phyloP scores from a whole-genome alignment of 164 flowering plant species.

The Berberis thunbergii region DNA sequence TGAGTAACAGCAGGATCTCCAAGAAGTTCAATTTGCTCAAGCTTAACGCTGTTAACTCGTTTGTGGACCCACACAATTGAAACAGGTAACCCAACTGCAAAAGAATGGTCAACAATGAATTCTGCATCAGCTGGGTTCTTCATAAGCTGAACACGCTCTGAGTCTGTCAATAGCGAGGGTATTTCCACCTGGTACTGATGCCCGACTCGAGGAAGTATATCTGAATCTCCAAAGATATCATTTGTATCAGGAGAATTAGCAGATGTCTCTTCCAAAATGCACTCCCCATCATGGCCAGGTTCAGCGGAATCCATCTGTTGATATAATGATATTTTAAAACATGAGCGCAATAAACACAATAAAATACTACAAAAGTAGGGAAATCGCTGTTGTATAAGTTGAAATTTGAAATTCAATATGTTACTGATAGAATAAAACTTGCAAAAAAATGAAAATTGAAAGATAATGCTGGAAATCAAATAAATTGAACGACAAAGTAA shows the following conservation, averaged over 20 bases:
- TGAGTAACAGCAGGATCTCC: conserved; percentile 2
- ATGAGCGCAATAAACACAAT: background rate
- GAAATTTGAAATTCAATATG: no score
- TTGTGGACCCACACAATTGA: conserved; percentile 40
- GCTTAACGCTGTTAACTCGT: conserved; percentile 14
- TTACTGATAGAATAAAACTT: no score
- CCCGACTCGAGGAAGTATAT: conserved; percentile 8
- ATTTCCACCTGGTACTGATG: conserved; percentile 7
- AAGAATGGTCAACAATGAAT: conserved; percentile 9
- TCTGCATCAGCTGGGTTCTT: background rate
- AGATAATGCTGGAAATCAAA: no score
- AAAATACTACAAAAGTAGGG: no score
- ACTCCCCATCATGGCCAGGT: background rate
- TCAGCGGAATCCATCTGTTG: conserved; percentile 7
- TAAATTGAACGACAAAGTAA: no score
- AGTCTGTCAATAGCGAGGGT: background rate
- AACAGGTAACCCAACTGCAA: conserved; percentile 39
- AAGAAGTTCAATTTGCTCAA: conserved; percentile 7
- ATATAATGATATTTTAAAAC: background rate
- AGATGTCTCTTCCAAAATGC: conserved; percentile 3
- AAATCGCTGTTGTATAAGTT: no score
- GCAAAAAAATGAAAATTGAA: no score
- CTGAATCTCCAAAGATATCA: background rate
- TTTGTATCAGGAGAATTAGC: conserved; percentile 1
- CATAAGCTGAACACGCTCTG: background rate